Base-by-base conservation (phyloP, 495 filamentous ascomycete genomes). In the Jackrogersella multiformis region DNA sequence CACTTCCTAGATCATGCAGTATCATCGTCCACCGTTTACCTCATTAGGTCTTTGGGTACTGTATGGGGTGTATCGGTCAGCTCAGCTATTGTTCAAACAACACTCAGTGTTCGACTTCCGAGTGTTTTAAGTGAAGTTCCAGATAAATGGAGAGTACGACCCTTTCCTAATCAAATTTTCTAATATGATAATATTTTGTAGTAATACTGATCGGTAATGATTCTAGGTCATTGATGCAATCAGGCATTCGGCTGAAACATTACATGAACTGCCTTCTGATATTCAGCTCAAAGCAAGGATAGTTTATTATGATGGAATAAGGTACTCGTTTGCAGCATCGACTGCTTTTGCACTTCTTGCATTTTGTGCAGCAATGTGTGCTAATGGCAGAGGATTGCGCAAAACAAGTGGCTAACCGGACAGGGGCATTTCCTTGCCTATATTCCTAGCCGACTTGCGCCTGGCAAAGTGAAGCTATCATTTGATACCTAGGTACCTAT, bases 51-150 rank as follows among this genome's bases (percentile, higher is more conserved):
- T 4, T 78, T 89, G 6, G 87, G 87, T 8, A 85, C 81, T 0
- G 88, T 90, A 24, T 89, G 85, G 78, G 88, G 87, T 10, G 87
- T 89, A 0, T 86, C 88, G 0, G 78, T 88, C 13, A 87, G 86
- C 0, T 88, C 86, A 7, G 81, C 86, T 0, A 87, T 89, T 34
- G 80, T 88, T 24, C 88, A 89, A 77, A 89, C 88, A 54, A 84
- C 86, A 71, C 80, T 89, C 65, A 83, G 78, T 70, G 75, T 82
- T 63, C 80, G 81, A 74, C 81, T 90, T 51, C 80, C 81, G 5
- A 76, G 78, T 65, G 86, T 81, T 64, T 79, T 90, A 78, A 80
- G 79, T 77, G 85, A 81, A 78, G 79, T 88, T 79, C 83, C 86
- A 77, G 80, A 89, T 68, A 88, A 87, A 85, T 83, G 82, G 82